phyloP scores from a whole-genome alignment of 371 early-diverging fungal species.

The Coemansia sp. region DNA sequence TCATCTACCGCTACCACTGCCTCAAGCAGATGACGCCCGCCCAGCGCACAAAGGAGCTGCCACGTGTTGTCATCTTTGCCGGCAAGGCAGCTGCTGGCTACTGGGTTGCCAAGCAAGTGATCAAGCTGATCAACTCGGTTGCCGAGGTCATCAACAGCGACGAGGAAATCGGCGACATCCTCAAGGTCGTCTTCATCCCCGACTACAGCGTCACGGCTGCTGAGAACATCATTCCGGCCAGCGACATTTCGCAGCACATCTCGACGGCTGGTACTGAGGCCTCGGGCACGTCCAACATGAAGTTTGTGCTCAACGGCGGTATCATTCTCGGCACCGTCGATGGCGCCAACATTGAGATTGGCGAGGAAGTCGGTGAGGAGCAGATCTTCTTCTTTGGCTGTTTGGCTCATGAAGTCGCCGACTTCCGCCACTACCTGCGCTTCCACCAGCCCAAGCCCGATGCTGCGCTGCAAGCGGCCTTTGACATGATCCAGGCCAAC shows the following conservation, averaged over 20 bases:
- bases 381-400: conserved; percentile 93
- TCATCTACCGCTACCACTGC: conserved; percentile 81
- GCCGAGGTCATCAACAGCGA: conserved; percentile 83
- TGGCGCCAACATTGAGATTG: conserved; percentile 93
- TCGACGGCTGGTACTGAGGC: conserved; percentile 97
- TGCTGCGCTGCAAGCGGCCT: conserved; percentile 70
- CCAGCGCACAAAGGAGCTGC: conserved; percentile 64
- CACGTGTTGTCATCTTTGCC: conserved; percentile 79
- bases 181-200: conserved; percentile 91
- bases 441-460: conserved; percentile 74
- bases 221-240: conserved; percentile 87
- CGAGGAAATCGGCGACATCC: conserved; percentile 63
- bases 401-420: conserved; percentile 83
- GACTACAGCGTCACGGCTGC: conserved; percentile 94
- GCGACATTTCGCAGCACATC: conserved; percentile 90
- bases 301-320: conserved; percentile 94
- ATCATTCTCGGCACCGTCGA: conserved; percentile 85
- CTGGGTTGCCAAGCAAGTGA: conserved; percentile 92
- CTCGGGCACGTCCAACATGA: conserved; percentile 97
- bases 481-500: conserved; percentile 71
- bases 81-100: conserved; percentile 92
- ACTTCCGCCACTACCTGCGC: conserved; percentile 79
- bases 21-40: conserved; percentile 71
- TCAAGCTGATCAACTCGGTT: conserved; percentile 92
- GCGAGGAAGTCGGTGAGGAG: conserved; percentile 89